These are phyloP conservation scores for Solanum appendiculatum DNA, from an alignment of 257 asterid species.

Conservation along the genomic window DNA sequence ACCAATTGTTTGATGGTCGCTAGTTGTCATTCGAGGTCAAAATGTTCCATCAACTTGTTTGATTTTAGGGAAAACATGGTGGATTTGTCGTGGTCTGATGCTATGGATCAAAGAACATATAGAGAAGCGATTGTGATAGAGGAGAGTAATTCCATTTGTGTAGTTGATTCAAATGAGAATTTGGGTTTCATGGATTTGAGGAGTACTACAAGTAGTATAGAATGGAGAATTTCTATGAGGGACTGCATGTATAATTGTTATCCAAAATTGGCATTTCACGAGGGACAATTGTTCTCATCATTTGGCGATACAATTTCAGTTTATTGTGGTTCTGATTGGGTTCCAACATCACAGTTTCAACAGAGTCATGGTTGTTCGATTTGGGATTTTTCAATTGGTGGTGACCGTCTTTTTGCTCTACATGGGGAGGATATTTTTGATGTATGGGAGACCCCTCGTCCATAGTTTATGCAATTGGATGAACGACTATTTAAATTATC, in stretches of 20 bases:
- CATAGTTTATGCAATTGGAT: too few species aligned
- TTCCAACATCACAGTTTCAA: conserved; percentile 47
- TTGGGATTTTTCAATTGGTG: conserved; percentile 27
- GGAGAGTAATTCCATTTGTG: not conserved
- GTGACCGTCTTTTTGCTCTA: too few species aligned
- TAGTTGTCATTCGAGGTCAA: too few species aligned
- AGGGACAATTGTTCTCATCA: conserved; percentile 32
- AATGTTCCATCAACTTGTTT: conserved; percentile 31
- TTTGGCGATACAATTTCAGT: conserved; percentile 76
- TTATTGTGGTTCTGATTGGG: conserved; percentile 71
- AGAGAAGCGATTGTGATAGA: conserved; percentile 53
- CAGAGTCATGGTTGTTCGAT: conserved; percentile 66
- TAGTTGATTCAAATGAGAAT: conserved; percentile 72
- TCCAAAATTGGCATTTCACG: conserved; percentile 47
- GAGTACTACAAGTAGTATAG: conserved; percentile 3
- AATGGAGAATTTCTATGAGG: not conserved
- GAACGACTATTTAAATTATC: too few species aligned
- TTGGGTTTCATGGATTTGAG: conserved; percentile 82
- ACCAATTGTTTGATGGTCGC: conserved; percentile 39
- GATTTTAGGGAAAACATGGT: conserved; percentile 24
- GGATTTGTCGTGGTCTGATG: too few species aligned
- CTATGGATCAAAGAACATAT: not conserved
- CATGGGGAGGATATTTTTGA: too few species aligned
- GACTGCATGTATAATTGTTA: not conserved
- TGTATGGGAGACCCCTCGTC: too few species aligned